Base-by-base conservation (phyloP, 2,329 filamentous ascomycete species). In the Ascomycota sp. region DNA sequence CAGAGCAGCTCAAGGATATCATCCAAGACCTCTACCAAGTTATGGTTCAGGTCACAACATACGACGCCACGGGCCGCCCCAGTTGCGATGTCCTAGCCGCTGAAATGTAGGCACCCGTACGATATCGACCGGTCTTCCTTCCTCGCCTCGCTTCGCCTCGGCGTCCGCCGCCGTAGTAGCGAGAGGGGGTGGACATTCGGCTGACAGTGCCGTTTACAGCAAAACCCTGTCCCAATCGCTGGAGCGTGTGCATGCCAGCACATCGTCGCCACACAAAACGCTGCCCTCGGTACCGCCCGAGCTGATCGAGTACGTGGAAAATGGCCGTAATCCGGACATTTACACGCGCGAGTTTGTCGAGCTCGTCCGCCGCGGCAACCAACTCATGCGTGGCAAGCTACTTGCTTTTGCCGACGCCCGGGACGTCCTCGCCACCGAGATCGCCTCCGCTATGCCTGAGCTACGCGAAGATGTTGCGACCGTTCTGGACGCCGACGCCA, bases 281-380 rank as follows among this genome's bases (percentile, higher is more conserved):
- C 58, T 71, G 25, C 65, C 67, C 4, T 50, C 47, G 21, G 59
- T 75, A 15, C 71, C 71, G 3, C 63, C 63, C 30, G 70, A 75
- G 42, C 61, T 77, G 9, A 59, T 76, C 35, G 58, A 69, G 43
- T 78, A 78, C 52, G 72, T 78, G 41, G 72, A 78, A 48, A 67
- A 69, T 44, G 72, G 73, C 27, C 69, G 73, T 30, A 78, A 78
- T 55, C 73, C 73, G 3, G 73, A 78, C 51, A 77, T 78, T 40
- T 78, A 78, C 57, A 78, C 73, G 32, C 61, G 73, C 43, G 73
- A 78, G 55, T 77, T 78, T 42, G 71, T 77, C 43, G 73, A 78
- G 63, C 58, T 73, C 30, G 70, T 73, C 17, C 56, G 71, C 32
- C 58, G 70, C 28, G 59, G 64, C 25, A 78, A 78, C 53, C 73